Evolutionary conservation across 1,284 basidiomycete genomes (phyloP).

Genomic region (Ustilago cynodontis): DNA sequence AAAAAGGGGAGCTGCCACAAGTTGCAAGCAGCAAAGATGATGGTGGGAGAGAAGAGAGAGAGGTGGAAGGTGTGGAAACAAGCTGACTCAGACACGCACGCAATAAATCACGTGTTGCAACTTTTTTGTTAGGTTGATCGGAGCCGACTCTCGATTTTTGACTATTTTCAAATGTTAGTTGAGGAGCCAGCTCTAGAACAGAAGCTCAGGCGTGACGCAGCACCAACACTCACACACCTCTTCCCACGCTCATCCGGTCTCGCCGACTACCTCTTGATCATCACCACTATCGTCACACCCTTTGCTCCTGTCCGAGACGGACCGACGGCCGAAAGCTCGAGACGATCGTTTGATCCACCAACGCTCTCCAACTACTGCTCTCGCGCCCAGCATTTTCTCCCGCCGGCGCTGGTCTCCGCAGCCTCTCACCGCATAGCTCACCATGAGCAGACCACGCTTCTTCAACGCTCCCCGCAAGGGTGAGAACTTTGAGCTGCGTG

Average conservation of each 20-base stretch:
- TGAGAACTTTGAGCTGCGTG: conserved; percentile 67
- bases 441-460: conserved; percentile 68
- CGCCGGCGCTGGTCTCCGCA: not conserved
- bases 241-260: not conserved
- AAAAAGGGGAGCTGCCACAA: too few relatives aligned
- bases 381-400: conserved; percentile 6
- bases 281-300: not conserved
- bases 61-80: too few relatives aligned
- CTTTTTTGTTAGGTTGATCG: conserved; percentile 1
- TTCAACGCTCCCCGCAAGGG: conserved; percentile 70
- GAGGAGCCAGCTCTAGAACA: conserved; percentile 20
- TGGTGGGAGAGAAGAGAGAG: too few relatives aligned
- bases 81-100: too few relatives aligned
- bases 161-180: not conserved
- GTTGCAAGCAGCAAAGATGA: too few relatives aligned
- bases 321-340: not conserved
- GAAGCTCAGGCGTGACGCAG: conserved; percentile 12
- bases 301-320: not conserved
- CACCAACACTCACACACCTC: not conserved
- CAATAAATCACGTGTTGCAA: too few relatives aligned
- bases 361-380: not conserved
- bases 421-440: conserved; percentile 3
- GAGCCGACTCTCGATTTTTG: conserved; percentile 11
- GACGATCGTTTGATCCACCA: not conserved
- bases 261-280: not conserved